Percentiles rank a stretch among this genome's conserved stretches.
Evolutionary conservation across 169 alveolate species (phyloP).

Genomic region (Cryptosporidium sp.): DNA sequence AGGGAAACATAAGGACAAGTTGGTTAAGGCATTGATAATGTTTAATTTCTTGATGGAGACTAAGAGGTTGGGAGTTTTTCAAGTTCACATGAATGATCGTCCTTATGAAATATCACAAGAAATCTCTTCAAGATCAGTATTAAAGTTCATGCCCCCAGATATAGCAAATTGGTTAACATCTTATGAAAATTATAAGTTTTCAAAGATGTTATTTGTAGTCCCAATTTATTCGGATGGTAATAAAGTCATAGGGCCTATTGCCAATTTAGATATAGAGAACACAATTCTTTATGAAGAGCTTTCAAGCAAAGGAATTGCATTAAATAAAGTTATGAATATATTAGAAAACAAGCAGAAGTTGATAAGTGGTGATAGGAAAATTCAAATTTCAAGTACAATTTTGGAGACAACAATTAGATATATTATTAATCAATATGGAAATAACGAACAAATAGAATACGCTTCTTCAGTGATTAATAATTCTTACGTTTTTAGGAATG

Average conservation of each 20-base stretch:
- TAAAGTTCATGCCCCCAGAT: slow-evolving; percentile 60
- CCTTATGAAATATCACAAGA: slow-evolving; percentile 32
- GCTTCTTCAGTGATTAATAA: slow-evolving; percentile 5
- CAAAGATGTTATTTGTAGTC: slow-evolving; percentile 19
- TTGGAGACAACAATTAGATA: slow-evolving; percentile 12
- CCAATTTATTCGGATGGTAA: slow-evolving; percentile 37
- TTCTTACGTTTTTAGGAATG: slow-evolving; percentile 31
- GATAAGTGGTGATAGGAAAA: slow-evolving; percentile 10
- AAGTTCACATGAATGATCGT: background rate
- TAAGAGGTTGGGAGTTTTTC: slow-evolving; percentile 47
- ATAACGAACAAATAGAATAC: background rate
- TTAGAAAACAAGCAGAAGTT: slow-evolving; percentile 14
- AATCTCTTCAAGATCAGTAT: background rate
- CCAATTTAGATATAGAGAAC: slow-evolving; percentile 30
- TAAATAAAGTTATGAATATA: slow-evolving; percentile 14
- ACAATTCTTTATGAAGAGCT: slow-evolving; percentile 1
- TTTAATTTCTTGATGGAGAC: slow-evolving; percentile 44
- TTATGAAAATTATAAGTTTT: slow-evolving; percentile 10
- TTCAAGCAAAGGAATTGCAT: slow-evolving; percentile 5
- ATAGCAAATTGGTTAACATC: slow-evolving; percentile 55
- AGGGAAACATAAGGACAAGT: background rate
- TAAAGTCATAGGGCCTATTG: slow-evolving; percentile 5
- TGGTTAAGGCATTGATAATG: slow-evolving; percentile 22
- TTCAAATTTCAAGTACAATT: slow-evolving; percentile 9
- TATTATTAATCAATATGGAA: background rate